Percentiles rank a stretch among this genome's conserved stretches.
Conservation (phyloP, 257 asterid species). For the Echites panduratus region DNA sequence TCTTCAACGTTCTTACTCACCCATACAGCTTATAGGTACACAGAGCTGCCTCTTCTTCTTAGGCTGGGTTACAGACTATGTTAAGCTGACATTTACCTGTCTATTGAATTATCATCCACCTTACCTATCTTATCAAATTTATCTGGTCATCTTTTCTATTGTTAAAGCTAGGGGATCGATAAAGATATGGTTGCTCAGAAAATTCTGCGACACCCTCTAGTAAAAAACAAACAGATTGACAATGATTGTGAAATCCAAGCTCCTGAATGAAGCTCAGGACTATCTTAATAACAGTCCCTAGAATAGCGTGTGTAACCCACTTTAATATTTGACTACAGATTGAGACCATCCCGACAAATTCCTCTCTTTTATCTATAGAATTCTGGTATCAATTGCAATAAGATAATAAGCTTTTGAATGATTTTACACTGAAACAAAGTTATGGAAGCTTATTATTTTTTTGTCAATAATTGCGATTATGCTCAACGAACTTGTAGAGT, state of each 20-base stretch:
- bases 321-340: slow-evolving; percentile 68
- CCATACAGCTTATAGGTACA: background rate
- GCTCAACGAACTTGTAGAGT: background rate
- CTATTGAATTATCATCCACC: background rate
- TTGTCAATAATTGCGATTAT: background rate
- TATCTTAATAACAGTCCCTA: slow-evolving; percentile 83
- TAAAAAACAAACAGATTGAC: background rate
- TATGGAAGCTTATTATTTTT: background rate
- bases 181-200: background rate
- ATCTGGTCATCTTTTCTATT: background rate
- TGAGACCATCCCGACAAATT: slow-evolving; percentile 76
- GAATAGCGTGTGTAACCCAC: slow-evolving; percentile 83
- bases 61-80: background rate
- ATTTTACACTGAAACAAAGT: background rate
- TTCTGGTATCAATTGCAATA: background rate
- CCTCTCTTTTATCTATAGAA: slow-evolving; percentile 38
- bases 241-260: background rate
- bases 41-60: background rate
- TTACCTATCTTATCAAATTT: background rate
- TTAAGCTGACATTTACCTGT: background rate
- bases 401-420: background rate
- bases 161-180: background rate
- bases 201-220: background rate
- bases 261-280: slow-evolving; percentile 2
- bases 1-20: background rate